Conservation (phyloP, 2,329 filamentous ascomycete genomes). For the Ascochyta clinopodiicola region DNA sequence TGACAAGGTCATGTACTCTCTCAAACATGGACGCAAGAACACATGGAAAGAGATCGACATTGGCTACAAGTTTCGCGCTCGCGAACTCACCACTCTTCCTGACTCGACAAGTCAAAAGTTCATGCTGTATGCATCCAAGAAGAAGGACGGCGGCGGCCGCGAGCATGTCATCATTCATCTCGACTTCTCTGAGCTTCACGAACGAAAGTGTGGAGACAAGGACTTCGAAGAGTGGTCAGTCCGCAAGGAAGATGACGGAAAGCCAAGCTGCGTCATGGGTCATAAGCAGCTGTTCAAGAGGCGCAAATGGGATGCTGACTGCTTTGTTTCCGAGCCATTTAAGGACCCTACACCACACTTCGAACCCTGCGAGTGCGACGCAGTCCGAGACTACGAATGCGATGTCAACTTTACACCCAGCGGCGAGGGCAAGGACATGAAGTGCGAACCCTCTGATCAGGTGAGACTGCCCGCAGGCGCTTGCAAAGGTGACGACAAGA, state of each 20-base stretch:
- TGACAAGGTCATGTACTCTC: constrained; percentile 74
- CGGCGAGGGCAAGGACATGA: constrained; percentile 58
- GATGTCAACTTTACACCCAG: constrained; percentile 82
- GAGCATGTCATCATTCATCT: constrained; percentile 74
- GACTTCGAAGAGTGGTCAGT: constrained; percentile 91
- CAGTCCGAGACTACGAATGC: constrained; percentile 85
- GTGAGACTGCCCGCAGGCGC: constrained; percentile 72
- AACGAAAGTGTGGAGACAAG: constrained; percentile 74
- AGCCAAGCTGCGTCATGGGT: constrained; percentile 92
- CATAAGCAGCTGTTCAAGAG: constrained; percentile 87
- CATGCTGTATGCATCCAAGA: constrained; percentile 69
- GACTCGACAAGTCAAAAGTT: constrained; percentile 96
- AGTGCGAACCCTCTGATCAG: constrained; percentile 70
- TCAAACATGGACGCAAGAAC: constrained; percentile 78
- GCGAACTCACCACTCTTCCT: constrained; percentile 82
- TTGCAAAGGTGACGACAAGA: constrained; percentile 75
- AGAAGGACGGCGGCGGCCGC: constrained; percentile 54
- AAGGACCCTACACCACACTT: constrained; percentile 74
- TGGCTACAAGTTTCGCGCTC: constrained; percentile 72
- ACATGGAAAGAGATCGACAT: constrained; percentile 78
- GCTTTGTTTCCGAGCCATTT: constrained; percentile 87
- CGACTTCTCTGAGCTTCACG: constrained; percentile 82
- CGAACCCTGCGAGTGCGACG: constrained; percentile 80
- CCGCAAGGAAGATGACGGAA: constrained; percentile 77
- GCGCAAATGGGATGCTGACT: constrained; percentile 85